phyloP scores from a whole-genome alignment of 768 basidiomycete genomes.

The Paxillus ammoniavirescens region DNA sequence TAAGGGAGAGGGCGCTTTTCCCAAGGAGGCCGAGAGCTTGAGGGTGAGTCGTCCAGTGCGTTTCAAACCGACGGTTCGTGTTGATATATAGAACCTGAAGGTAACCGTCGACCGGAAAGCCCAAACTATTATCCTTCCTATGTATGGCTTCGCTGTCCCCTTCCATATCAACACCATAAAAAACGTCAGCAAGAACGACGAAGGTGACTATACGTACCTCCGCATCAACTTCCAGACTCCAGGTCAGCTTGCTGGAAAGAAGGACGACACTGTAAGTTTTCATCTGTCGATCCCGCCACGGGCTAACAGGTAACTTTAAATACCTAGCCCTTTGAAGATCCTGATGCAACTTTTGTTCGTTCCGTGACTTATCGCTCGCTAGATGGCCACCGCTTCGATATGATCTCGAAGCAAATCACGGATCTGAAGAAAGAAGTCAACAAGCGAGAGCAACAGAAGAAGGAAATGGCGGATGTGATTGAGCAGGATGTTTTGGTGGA shows the following conservation, averaged over 20 bases:
- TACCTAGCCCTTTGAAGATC: conserved; percentile 88
- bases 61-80: conserved; percentile 4
- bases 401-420: conserved; percentile 87
- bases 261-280: conserved; percentile 85
- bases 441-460: conserved; percentile 96
- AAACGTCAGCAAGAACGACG: conserved; percentile 96
- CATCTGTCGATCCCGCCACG: background rate
- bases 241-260: conserved; percentile 95
- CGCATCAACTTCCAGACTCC: conserved; percentile 99
- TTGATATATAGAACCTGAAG: conserved; percentile 38
- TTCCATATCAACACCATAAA: conserved; percentile 99
- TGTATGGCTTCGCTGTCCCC: conserved; percentile 93
- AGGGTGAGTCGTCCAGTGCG: conserved; percentile 50
- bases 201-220: conserved; percentile 91
- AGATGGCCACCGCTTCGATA: conserved; percentile 87
- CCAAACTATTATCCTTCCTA: conserved; percentile 86
- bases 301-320: background rate
- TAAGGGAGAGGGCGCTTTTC: conserved; percentile 89
- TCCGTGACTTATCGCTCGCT: conserved; percentile 92
- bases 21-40: conserved; percentile 75
- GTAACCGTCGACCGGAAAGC: conserved; percentile 90
- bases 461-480: conserved; percentile 97
- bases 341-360: conserved; percentile 93
- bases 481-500: conserved; percentile 91
- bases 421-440: conserved; percentile 96